Percentiles rank a stretch among this genome's conserved stretches.
Evolutionary conservation across 2,329 filamentous ascomycete species (phyloP).

Genomic region (Aspergillus versicolor): DNA sequence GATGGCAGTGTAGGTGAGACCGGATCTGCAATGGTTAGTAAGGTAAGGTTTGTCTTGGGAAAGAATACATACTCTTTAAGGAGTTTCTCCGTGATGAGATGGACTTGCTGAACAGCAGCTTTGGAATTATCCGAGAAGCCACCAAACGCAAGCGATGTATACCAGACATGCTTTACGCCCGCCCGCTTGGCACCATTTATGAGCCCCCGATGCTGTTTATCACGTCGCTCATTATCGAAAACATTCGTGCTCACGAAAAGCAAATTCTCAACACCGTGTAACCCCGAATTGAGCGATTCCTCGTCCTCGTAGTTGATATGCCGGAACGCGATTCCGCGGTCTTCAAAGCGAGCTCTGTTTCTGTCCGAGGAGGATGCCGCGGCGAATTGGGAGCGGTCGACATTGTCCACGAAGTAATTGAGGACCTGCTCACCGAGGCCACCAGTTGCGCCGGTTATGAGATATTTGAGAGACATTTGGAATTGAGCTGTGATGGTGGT

Average conservation of each 20-base stretch:
- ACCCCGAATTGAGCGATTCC: conserved; percentile 47
- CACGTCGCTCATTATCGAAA: conserved; percentile 48
- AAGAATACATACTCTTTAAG: conserved; percentile 36
- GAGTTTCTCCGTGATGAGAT: conserved; percentile 58
- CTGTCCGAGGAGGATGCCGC: conserved; percentile 51
- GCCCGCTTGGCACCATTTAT: conserved; percentile 54
- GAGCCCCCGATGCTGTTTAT: conserved; percentile 49
- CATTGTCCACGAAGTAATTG: conserved; percentile 30
- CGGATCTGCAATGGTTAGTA: conserved; percentile 25
- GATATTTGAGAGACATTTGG: conserved; percentile 35
- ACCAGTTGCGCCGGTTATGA: conserved; percentile 40
- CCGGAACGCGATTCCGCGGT: conserved; percentile 51
- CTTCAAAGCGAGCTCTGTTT: conserved; percentile 37
- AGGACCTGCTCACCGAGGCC: conserved; percentile 37
- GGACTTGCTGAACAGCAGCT: conserved; percentile 59
- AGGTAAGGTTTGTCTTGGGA: not conserved
- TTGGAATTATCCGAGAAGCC: conserved; percentile 40
- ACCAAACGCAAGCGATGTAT: conserved; percentile 61
- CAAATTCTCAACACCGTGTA: conserved; percentile 53
- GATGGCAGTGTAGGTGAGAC: conserved; percentile 53
- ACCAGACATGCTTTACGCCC: conserved; percentile 57
- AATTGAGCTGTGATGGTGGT: not conserved
- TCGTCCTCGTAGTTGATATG: conserved; percentile 53
- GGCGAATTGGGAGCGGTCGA: conserved; percentile 48
- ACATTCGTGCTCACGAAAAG: conserved; percentile 59